Percentiles rank a stretch among this genome's conserved stretches.
Evolutionary conservation across 331 rosid genomes (phyloP).

Genomic region (Rosa hybrid): DNA sequence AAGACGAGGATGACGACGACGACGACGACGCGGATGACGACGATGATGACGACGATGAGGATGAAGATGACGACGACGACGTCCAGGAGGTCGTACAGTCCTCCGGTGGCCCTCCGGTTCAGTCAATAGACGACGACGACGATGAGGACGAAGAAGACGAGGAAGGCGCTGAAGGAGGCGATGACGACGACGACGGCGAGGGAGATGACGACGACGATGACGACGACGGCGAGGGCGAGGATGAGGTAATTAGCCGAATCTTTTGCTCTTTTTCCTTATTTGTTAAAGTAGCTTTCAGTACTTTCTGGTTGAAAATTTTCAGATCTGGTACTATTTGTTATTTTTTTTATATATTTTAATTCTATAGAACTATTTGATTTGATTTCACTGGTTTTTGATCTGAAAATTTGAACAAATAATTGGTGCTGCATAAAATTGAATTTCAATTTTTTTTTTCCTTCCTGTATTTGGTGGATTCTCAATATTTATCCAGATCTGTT

Average conservation of each 20-base stretch:
- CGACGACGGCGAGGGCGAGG: conserved; percentile 23
- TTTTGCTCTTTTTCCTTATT: not conserved
- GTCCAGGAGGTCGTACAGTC: conserved; percentile 45
- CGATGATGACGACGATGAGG: conserved; percentile 40
- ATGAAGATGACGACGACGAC: conserved; percentile 45
- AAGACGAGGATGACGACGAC: conserved; percentile 39
- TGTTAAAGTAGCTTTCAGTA: not conserved
- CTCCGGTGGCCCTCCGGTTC: conserved; percentile 50
- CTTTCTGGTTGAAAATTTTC: not conserved
- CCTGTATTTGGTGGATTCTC: not conserved
- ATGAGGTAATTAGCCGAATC: conserved; percentile 43
- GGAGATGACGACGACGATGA: conserved; percentile 44
- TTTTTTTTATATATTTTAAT: not conserved
- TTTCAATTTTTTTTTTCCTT: not conserved
- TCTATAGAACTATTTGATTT: not conserved
- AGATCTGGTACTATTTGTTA: conserved; percentile 10
- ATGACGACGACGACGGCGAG: conserved; percentile 48
- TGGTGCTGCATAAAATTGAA: not conserved
- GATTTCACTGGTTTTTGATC: not conserved
- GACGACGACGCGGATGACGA: conserved; percentile 28
- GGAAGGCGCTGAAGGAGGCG: conserved; percentile 48
- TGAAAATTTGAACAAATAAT: not conserved
- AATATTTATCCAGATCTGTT: conserved; percentile 16
- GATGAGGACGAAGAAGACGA: conserved; percentile 46
- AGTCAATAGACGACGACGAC: conserved; percentile 53